Conservation (phyloP, 208 protist genomes). For the Trypanosoma platydactyli region DNA sequence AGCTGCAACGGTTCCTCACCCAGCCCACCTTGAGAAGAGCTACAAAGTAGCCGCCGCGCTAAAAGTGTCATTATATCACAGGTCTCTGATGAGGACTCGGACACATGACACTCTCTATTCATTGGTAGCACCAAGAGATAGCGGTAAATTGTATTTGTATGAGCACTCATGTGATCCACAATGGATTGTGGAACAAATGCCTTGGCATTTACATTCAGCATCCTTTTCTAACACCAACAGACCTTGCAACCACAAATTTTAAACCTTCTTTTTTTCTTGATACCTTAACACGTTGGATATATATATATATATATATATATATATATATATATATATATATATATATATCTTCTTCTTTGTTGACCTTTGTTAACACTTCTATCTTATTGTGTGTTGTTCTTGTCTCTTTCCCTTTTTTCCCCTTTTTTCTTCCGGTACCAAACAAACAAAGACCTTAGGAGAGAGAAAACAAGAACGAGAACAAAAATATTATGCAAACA, state of each 20-base stretch:
- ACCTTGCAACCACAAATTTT: neutral
- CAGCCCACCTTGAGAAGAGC: constrained; percentile 37
- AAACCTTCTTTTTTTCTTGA: constrained; percentile 1
- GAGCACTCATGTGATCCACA: constrained; percentile 25
- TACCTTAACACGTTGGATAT: neutral
- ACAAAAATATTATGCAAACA: neutral
- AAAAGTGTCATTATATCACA: constrained; percentile 56
- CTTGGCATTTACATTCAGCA: constrained; percentile 82
- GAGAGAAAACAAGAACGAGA: constrained; percentile 1
- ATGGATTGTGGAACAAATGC: constrained; percentile 62
- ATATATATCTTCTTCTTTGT: constrained; percentile 10
- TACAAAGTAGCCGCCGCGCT: constrained; percentile 47
- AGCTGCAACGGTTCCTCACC: constrained; percentile 55
- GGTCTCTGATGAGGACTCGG: constrained; percentile 30
- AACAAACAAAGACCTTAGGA: neutral
- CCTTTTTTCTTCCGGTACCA: constrained; percentile 3
- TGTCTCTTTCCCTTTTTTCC: constrained; percentile 3
- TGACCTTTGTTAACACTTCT: neutral
- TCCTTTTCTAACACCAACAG: constrained; percentile 12
- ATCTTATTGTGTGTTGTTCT: constrained; percentile 3
- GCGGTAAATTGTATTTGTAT: constrained; percentile 44
- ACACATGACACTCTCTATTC: constrained; percentile 32
- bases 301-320: neutral
- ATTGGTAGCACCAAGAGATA: constrained; percentile 52
- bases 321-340: constrained; percentile 16